phyloP scores from a whole-genome alignment of 139 green algal genomes.

The Picochlorum sp. region DNA sequence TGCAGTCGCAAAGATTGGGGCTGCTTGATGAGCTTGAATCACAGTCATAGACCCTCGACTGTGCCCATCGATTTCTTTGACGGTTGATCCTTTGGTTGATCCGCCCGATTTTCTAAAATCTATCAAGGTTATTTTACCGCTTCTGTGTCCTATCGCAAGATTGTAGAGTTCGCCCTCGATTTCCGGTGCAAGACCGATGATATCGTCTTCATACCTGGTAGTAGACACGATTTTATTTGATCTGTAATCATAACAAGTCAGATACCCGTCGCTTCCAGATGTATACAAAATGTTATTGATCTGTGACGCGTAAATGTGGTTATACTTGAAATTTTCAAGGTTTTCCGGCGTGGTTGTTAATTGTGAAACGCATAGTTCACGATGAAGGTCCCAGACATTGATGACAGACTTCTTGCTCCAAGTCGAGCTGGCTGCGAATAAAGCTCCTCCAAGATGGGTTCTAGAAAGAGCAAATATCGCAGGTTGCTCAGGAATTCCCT shows the following conservation, averaged over 20 bases:
- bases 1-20: slow-evolving; percentile 69
- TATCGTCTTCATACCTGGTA: not conserved
- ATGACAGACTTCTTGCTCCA: not conserved
- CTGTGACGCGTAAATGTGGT: not conserved
- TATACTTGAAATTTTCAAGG: not conserved
- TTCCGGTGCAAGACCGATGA: not conserved
- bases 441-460: not conserved
- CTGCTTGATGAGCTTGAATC: slow-evolving; percentile 62
- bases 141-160: slow-evolving; percentile 35
- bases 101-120: slow-evolving; percentile 51
- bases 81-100: not conserved
- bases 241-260: not conserved
- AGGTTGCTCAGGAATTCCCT: not conserved
- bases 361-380: slow-evolving; percentile 39
- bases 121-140: slow-evolving; percentile 63
- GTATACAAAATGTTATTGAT: not conserved
- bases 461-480: not conserved
- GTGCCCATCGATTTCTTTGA: slow-evolving; percentile 54
- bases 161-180: no score
- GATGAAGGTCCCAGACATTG: slow-evolving; percentile 44
- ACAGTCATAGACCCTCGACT: slow-evolving; percentile 50
- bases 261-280: not conserved
- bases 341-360: slow-evolving; percentile 9
- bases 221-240: not conserved
- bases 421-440: not conserved